A percentile compares a stretch with the other conserved stretches of the same genome.
These are phyloP conservation scores for Fusarium xyrophilum DNA, from an alignment of 2,329 filamentous ascomycete species.

Conservation along the genomic window DNA sequence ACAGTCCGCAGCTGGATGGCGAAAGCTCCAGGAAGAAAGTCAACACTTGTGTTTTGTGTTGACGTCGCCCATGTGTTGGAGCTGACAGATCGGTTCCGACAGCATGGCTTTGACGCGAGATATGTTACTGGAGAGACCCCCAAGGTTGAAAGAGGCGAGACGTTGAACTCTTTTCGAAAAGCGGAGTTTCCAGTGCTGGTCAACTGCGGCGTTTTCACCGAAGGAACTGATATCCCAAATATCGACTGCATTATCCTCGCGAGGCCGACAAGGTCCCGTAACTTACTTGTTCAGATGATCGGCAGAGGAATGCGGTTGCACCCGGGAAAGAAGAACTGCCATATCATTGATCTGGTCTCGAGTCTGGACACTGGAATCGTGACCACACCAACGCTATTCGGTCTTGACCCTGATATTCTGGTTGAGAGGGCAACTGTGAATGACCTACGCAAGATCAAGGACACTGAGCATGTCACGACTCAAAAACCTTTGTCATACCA, in stretches of 20 bases:
- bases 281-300: slow-evolving; percentile 96
- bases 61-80: slow-evolving; percentile 82
- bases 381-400: slow-evolving; percentile 90
- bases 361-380: slow-evolving; percentile 84
- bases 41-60: slow-evolving; percentile 93
- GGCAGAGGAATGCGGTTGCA: slow-evolving; percentile 88
- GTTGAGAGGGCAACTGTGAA: slow-evolving; percentile 70
- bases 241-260: slow-evolving; percentile 92
- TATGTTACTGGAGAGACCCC: slow-evolving; percentile 86
- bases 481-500: slow-evolving; percentile 21
- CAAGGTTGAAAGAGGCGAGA: slow-evolving; percentile 69
- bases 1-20: slow-evolving; percentile 86
- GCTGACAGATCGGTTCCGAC: slow-evolving; percentile 77
- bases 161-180: slow-evolving; percentile 76
- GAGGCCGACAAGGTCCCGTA: slow-evolving; percentile 88
- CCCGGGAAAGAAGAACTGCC: slow-evolving; percentile 83
- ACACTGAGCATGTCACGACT: slow-evolving; percentile 47
- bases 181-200: slow-evolving; percentile 85
- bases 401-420: slow-evolving; percentile 82
- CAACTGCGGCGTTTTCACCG: slow-evolving; percentile 96
- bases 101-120: slow-evolving; percentile 79
- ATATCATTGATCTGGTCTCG: slow-evolving; percentile 95
- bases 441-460: slow-evolving; percentile 64
- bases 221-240: slow-evolving; percentile 97
- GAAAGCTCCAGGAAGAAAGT: slow-evolving; percentile 75